Conservation (phyloP, 768 basidiomycete species). For the Galerina marginata region DNA sequence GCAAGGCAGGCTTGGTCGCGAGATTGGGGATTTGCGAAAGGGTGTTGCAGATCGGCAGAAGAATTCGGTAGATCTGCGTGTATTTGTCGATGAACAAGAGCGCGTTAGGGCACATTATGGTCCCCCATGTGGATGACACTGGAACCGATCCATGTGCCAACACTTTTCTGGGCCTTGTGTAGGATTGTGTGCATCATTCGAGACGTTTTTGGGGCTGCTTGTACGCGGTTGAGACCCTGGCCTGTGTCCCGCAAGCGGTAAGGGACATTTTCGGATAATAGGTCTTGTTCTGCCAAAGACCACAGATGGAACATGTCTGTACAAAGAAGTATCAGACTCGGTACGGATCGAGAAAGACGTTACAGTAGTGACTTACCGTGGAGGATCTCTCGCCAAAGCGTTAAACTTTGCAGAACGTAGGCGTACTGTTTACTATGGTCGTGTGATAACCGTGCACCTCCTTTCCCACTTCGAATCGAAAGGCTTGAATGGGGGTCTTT, state of each 20-base stretch:
- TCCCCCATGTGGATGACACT: constrained; percentile 92
- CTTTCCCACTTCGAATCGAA: constrained; percentile 81
- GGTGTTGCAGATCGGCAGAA: constrained; percentile 85
- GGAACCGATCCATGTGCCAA: constrained; percentile 85
- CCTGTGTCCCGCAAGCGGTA: constrained; percentile 90
- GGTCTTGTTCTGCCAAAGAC: constrained; percentile 81
- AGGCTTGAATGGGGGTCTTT: constrained; percentile 69
- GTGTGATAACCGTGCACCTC: constrained; percentile 81
- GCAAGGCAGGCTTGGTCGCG: constrained; percentile 69
- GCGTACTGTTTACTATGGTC: constrained; percentile 87
- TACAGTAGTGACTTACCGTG: constrained; percentile 56
- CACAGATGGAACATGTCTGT: constrained; percentile 89
- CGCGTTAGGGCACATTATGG: constrained; percentile 83
- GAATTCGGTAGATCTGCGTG: constrained; percentile 89
- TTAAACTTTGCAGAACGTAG: constrained; percentile 85
- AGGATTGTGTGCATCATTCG: constrained; percentile 90
- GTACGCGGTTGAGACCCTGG: constrained; percentile 90
- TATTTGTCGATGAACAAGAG: constrained; percentile 93
- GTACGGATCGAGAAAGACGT: neutral
- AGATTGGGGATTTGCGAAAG: constrained; percentile 74
- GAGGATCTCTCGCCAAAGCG: constrained; percentile 85
- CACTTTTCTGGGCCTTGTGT: constrained; percentile 79
- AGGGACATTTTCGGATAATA: constrained; percentile 73
- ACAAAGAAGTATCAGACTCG: neutral
- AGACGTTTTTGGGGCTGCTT: constrained; percentile 86